These are phyloP conservation scores for Trichoderma sp. DNA, from an alignment of 2,329 filamentous ascomycete species.

Conservation along the genomic window DNA sequence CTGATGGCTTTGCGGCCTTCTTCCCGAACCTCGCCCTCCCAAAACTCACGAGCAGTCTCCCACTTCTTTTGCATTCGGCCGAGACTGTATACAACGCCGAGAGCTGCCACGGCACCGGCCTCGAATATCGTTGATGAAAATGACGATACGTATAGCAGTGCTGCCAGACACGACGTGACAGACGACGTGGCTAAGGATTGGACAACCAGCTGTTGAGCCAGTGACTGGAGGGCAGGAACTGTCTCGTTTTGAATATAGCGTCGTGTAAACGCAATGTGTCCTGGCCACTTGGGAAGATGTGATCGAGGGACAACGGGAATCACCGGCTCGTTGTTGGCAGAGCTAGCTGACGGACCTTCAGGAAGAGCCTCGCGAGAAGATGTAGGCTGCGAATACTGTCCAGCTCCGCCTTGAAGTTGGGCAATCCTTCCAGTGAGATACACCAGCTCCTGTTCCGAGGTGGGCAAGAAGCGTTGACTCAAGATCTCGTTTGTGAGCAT, in stretches of 20 bases:
- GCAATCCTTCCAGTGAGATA: slow-evolving; percentile 78
- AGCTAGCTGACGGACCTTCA: not conserved
- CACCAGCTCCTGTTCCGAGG: slow-evolving; percentile 78
- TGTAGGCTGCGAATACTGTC: slow-evolving; percentile 40
- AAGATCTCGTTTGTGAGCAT: slow-evolving; percentile 82
- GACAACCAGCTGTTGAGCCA: slow-evolving; percentile 73
- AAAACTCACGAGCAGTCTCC: slow-evolving; percentile 61
- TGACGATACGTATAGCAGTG: slow-evolving; percentile 58
- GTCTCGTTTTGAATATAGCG: slow-evolving; percentile 65
- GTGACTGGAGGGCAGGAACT: slow-evolving; percentile 68
- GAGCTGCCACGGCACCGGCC: slow-evolving; percentile 61
- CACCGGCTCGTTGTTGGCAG: slow-evolving; percentile 31
- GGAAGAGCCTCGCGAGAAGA: slow-evolving; percentile 25
- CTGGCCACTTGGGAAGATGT: slow-evolving; percentile 62
- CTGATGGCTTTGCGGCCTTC: slow-evolving; percentile 65
- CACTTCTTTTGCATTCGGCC: slow-evolving; percentile 62
- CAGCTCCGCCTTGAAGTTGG: slow-evolving; percentile 41
- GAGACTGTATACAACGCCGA: slow-evolving; percentile 62
- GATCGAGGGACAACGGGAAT: slow-evolving; percentile 28
- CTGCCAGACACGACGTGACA: slow-evolving; percentile 56
- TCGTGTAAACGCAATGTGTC: slow-evolving; percentile 72
- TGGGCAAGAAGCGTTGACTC: slow-evolving; percentile 71
- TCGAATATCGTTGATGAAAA: slow-evolving; percentile 59
- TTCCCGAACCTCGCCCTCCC: slow-evolving; percentile 68
- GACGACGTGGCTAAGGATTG: slow-evolving; percentile 74